Conservation (phyloP, 768 basidiomycete genomes). For the Punctularia strigosozonata region DNA sequence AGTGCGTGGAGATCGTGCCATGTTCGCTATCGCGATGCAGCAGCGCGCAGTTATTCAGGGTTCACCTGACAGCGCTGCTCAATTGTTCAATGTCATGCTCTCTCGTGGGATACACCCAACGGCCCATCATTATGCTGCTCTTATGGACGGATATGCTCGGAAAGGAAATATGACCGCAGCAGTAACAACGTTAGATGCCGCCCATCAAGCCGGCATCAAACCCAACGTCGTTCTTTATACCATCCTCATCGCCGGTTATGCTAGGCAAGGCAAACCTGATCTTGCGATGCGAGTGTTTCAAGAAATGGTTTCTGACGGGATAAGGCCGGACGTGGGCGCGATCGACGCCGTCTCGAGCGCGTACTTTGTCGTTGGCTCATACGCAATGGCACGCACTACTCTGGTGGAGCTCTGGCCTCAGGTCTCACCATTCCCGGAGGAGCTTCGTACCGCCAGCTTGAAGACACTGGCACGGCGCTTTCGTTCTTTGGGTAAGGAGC, state of each 20-base stretch:
- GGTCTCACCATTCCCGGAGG: conserved; percentile 47
- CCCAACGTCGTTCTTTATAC: conserved; percentile 66
- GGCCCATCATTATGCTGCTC: conserved; percentile 57
- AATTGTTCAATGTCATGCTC: conserved; percentile 47
- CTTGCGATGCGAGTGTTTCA: conserved; percentile 44
- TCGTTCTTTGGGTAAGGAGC: conserved; percentile 24
- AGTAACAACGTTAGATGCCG: conserved; percentile 39
- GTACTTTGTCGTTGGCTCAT: conserved; percentile 46
- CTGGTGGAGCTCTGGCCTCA: conserved; percentile 55
- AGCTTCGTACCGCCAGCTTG: conserved; percentile 32
- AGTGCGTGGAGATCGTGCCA: conserved; percentile 43
- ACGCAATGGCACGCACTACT: conserved; percentile 35
- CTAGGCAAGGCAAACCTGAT: conserved; percentile 42
- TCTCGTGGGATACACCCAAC: conserved; percentile 61
- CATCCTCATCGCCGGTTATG: conserved; percentile 63
- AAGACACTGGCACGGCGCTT: conserved; percentile 35
- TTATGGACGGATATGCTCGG: conserved; percentile 64
- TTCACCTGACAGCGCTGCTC: conserved; percentile 39
- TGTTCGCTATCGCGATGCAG: conserved; percentile 50
- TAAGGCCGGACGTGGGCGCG: conserved; percentile 58
- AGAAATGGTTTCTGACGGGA: conserved; percentile 46
- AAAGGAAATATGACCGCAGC: conserved; percentile 51
- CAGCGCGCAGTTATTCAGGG: conserved; percentile 43
- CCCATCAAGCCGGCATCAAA: conserved; percentile 34
- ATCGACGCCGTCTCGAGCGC: conserved; percentile 64